Conservation (phyloP, 306 rosid genomes). For the Cercis canadensis region DNA sequence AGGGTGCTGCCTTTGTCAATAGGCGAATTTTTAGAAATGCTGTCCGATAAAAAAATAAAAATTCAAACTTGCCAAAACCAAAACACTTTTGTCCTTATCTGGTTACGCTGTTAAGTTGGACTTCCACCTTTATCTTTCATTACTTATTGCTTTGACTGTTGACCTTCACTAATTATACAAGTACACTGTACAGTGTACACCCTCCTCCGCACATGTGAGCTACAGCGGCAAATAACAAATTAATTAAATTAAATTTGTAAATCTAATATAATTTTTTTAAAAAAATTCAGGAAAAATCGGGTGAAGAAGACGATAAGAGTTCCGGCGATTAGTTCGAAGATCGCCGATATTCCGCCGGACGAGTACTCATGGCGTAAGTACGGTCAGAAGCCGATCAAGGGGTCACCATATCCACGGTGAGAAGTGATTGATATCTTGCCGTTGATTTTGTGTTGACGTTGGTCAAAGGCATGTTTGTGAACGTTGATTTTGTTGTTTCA, state of each 20-base stretch:
- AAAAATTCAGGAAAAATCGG: conserved; percentile 71
- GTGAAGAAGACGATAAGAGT: conserved; percentile 73
- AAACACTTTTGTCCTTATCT: conserved; percentile 16
- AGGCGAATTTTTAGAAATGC: background rate
- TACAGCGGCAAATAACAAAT: background rate
- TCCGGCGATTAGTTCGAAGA: conserved; percentile 81
- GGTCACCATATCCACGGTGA: conserved; percentile 88
- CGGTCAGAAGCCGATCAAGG: conserved; percentile 95
- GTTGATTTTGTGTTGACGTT: conserved; percentile 16
- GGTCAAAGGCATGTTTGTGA: background rate
- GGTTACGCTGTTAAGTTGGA: background rate
- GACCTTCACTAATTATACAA: conserved; percentile 22
- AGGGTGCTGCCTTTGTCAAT: conserved; percentile 22
- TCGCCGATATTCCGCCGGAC: conserved; percentile 93
- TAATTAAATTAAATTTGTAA: too few relatives aligned
- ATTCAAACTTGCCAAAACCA: conserved; percentile 22
- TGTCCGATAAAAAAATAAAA: background rate
- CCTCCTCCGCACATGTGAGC: conserved; percentile 16
- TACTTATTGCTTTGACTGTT: conserved; percentile 27
- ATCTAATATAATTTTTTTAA: background rate
- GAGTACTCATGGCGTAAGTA: conserved; percentile 94
- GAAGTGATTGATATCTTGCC: background rate
- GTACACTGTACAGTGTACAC: too few relatives aligned
- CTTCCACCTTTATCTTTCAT: background rate
- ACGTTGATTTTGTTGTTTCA: conserved; percentile 27